These are phyloP conservation scores for Syncephalastrum contaminatum DNA, from an alignment of 371 early-diverging fungal genomes.

Conservation along the genomic window DNA sequence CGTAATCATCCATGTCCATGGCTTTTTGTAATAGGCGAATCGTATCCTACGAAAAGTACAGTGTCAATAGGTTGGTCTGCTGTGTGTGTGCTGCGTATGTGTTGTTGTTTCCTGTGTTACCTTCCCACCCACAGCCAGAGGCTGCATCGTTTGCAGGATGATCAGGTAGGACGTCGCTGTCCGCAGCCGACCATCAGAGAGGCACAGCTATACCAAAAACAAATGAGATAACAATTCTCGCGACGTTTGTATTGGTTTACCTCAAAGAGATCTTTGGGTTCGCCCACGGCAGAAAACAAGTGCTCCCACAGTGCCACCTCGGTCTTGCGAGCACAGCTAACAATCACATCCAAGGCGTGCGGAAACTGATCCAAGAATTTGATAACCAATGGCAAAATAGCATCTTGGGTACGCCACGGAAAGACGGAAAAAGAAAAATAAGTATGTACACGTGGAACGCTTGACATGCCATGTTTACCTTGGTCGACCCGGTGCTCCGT, in stretches of 20 bases:
- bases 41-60: slow-evolving; percentile 45
- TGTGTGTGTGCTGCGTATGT: not conserved
- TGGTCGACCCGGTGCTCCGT: slow-evolving; percentile 32
- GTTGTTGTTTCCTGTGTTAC: slow-evolving; percentile 21
- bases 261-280: slow-evolving; percentile 77
- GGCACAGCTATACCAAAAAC: slow-evolving; percentile 51
- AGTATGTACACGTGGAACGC: not conserved
- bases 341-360: slow-evolving; percentile 78
- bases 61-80: not conserved
- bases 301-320: slow-evolving; percentile 90
- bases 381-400: slow-evolving; percentile 68
- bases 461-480: slow-evolving; percentile 1
- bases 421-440: slow-evolving; percentile 1
- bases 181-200: slow-evolving; percentile 64
- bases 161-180: slow-evolving; percentile 87
- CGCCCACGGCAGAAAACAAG: slow-evolving; percentile 78
- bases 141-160: slow-evolving; percentile 83
- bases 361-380: slow-evolving; percentile 76
- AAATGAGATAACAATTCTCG: too few relatives aligned
- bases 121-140: slow-evolving; percentile 63
- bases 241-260: slow-evolving; percentile 27
- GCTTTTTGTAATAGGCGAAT: slow-evolving; percentile 72
- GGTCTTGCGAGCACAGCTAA: slow-evolving; percentile 86
- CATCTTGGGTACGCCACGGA: slow-evolving; percentile 32
- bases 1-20: slow-evolving; percentile 75